Conservation (phyloP, 768 basidiomycete genomes). For the Mycena pura region DNA sequence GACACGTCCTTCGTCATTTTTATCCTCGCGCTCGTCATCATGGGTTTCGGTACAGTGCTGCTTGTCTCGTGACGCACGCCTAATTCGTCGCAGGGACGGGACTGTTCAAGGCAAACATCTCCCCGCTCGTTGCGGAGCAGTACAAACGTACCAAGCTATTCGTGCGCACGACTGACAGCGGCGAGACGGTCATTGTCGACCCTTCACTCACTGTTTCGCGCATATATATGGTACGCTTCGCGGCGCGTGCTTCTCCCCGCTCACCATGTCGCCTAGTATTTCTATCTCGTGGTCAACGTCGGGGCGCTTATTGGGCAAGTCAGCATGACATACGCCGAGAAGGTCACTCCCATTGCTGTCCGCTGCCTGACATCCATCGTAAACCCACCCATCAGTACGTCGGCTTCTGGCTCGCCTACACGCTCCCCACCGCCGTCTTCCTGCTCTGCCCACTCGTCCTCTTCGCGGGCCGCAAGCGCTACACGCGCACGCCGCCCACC, state of each 20-base stretch:
- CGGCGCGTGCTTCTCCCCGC: too few relatives aligned
- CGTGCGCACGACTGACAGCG: constrained; percentile 53
- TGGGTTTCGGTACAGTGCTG: constrained; percentile 46
- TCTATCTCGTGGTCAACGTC: constrained; percentile 68
- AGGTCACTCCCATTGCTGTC: constrained; percentile 40
- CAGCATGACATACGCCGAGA: constrained; percentile 61
- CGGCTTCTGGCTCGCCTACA: constrained; percentile 70
- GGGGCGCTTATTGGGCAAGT: constrained; percentile 50
- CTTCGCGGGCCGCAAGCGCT: constrained; percentile 58
- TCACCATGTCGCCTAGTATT: background rate
- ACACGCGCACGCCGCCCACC: constrained; percentile 61
- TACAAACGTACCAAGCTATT: constrained; percentile 62
- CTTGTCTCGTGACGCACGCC: constrained; percentile 63
- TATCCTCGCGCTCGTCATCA: constrained; percentile 65
- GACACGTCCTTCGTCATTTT: constrained; percentile 65
- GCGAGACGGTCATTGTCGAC: constrained; percentile 80
- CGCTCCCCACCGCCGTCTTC: constrained; percentile 70
- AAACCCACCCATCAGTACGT: constrained; percentile 49
- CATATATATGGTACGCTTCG: constrained; percentile 63
- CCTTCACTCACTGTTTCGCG: constrained; percentile 69
- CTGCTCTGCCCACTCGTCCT: constrained; percentile 67
- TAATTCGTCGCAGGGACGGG: constrained; percentile 61
- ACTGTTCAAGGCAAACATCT: constrained; percentile 79
- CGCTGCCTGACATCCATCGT: background rate
- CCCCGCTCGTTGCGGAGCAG: constrained; percentile 82